Evolutionary conservation across 805 yeast genomes (phyloP), one percentile per base, ranked within the genome.

Genomic region (Nakazawaea pomicola): DNA sequence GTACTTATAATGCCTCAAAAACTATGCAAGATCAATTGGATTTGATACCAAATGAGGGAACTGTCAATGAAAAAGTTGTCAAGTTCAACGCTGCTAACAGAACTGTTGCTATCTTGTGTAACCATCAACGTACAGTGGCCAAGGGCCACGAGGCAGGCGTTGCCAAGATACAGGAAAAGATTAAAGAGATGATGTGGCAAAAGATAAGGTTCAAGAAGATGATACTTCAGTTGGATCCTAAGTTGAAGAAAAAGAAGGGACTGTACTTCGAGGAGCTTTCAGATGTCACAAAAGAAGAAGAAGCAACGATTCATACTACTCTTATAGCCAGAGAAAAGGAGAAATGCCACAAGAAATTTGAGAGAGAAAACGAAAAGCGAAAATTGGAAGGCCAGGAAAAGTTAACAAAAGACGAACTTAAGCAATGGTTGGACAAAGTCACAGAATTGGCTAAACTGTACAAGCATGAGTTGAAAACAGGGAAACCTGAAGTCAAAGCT

Each of bases 11-110:
- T 64, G 98, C 98, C 1, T 86, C 96, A 1, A 85, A 86, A 60
- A 89, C 96, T 2, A 91, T 90, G 97, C 97, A 90, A 61, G 95
- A 90, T 54, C 96, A 88, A 58, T 62, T 91, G 46, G 95, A 85
- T 56, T 64, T 80, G 53, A 88, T 91, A 50, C 72, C 82, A n/a
- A 84, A 87, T 57, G 83, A 78, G 55, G 96, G 96, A 20, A 78
- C 95, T 0, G 83, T 87, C 4, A 82, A 84, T 18, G 97, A 90
- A 57, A 91, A 88, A 53, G 80, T 90, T 38, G 80, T 90, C 43
- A 80, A 76, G 46, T 90, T 83, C 62, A 90, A 91, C 62, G 96
- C 96, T 16, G 98, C 98, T 1, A 90, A 90, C 59, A 77, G 97
- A 61, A 83, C 91, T 2, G 98, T 90, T 45, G 98, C 98, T 5